These are phyloP conservation scores for Cystofilobasidium capitatum DNA, from an alignment of 768 basidiomycete species.

Conservation along the genomic window DNA sequence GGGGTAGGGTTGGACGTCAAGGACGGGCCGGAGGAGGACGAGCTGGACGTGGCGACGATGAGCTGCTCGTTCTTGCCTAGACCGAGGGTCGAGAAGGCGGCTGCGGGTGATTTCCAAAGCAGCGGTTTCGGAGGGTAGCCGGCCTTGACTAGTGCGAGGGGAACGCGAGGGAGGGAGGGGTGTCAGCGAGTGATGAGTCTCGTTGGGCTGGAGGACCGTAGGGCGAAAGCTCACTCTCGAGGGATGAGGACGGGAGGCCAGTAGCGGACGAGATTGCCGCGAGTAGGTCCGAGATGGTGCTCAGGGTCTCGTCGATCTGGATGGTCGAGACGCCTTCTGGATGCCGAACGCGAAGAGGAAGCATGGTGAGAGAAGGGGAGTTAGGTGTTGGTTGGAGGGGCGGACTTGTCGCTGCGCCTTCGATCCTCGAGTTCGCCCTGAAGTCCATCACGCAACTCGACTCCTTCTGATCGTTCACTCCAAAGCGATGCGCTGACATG, in stretches of 20 bases:
- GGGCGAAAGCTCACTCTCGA: conserved; percentile 53
- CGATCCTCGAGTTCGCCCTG: no score
- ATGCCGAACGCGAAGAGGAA: conserved; percentile 60
- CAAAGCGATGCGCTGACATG: no score
- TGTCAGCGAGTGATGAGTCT: neutral
- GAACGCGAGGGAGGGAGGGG: neutral
- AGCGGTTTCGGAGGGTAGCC: conserved; percentile 77
- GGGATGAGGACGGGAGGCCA: conserved; percentile 63
- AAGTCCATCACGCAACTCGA: no score
- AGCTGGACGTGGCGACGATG: conserved; percentile 50
- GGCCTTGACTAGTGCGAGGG: conserved; percentile 35
- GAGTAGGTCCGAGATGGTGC: conserved; percentile 65
- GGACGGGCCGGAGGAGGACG: neutral
- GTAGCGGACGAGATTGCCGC: conserved; percentile 58
- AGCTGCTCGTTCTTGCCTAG: conserved; percentile 73
- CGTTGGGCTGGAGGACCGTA: neutral
- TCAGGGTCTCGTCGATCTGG: conserved; percentile 53
- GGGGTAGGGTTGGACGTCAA: neutral
- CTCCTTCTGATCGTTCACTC: no score
- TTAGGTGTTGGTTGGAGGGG: neutral
- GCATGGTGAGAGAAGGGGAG: conserved; percentile 28
- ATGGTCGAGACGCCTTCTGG: conserved; percentile 74
- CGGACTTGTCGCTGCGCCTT: no score
- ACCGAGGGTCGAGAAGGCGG: conserved; percentile 66
- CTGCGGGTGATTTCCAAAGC: conserved; percentile 55